Base-by-base conservation (phyloP, 2,329 filamentous ascomycete genomes). In the Diaporthe sp. region DNA sequence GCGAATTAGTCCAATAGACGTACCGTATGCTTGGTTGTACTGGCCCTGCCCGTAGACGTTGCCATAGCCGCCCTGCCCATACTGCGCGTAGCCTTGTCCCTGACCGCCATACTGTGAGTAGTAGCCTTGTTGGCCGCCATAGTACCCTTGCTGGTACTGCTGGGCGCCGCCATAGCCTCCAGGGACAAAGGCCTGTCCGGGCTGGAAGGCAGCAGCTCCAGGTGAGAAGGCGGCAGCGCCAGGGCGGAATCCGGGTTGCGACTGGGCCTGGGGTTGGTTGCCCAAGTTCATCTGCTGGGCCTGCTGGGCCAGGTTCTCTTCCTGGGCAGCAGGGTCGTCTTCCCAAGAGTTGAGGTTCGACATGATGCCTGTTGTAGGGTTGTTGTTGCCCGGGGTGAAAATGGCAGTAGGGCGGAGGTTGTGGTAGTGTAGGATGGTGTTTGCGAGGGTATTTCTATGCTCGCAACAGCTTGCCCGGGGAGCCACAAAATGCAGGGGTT, bases 281-380 rank as follows among this genome's bases (percentile, higher is more conserved):
- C 93, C 94, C 81, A 96, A 83, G 83, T 95, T 94, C 83, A 95
- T 89, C 83, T 93, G 92, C 79, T 93, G 91, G 50, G 94, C 86
- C 87, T 96, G 94, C 80, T 92, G 92, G 76, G 94, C 91, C 84
- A 97, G 91, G 83, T 91, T 91, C 79, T 94, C 93, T 80, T 96
- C 93, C 87, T 94, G 93, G 77, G 91, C 92, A 72, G 92, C 88
- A 80, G 92, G 92, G 81, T 96, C 94, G 81, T 97, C 95, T 86
- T 98, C 96, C 94, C 97, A 98, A 76, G 95, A 98, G 84, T 97
- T 95, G 81, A 95, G 94, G 84, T 96, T 92, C 80, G 96, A 93
- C 95, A 98, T 98, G 81, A 72, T 88, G 81, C 17, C 19, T 53
- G 73, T 72, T 71, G 77, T 76, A 30, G 56, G 53, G 58, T 79